phyloP scores from a whole-genome alignment of 1,284 basidiomycete species.

The Leccinum variabile region DNA sequence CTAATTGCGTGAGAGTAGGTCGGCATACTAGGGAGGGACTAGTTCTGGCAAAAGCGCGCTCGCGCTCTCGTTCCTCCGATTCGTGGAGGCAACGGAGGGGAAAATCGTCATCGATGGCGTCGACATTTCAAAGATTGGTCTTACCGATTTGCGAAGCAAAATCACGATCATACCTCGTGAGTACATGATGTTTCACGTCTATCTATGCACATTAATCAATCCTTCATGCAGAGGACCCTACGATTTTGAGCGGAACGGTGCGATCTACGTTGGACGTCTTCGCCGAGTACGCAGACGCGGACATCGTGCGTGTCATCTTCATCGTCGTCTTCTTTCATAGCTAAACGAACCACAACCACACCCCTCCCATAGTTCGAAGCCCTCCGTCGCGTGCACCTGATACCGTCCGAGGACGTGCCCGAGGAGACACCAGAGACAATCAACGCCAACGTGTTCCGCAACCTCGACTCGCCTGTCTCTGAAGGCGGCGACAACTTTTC shows the following conservation, averaged over 20 bases:
- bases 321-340: neutral
- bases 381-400: constrained; percentile 83
- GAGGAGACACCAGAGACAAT: constrained; percentile 48
- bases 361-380: constrained; percentile 68
- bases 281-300: constrained; percentile 81
- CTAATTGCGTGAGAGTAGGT: constrained; percentile 43
- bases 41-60: constrained; percentile 90
- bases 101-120: constrained; percentile 85
- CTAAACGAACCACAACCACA: constrained; percentile 5
- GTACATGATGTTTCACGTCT: constrained; percentile 23
- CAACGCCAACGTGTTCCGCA: constrained; percentile 84
- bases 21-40: constrained; percentile 85
- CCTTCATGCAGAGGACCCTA: constrained; percentile 72
- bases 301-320: constrained; percentile 59
- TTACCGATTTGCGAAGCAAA: constrained; percentile 81
- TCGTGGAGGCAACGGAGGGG: constrained; percentile 86
- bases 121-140: constrained; percentile 83
- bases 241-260: constrained; percentile 85
- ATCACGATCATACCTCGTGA: constrained; percentile 92
- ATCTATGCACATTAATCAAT: neutral
- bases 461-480: constrained; percentile 81
- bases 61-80: constrained; percentile 93
- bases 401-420: constrained; percentile 56
- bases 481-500: constrained; percentile 95
- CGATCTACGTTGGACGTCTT: constrained; percentile 91